Base-by-base conservation (phyloP, 2,329 filamentous ascomycete species). In the Simplicillium aogashimaense region DNA sequence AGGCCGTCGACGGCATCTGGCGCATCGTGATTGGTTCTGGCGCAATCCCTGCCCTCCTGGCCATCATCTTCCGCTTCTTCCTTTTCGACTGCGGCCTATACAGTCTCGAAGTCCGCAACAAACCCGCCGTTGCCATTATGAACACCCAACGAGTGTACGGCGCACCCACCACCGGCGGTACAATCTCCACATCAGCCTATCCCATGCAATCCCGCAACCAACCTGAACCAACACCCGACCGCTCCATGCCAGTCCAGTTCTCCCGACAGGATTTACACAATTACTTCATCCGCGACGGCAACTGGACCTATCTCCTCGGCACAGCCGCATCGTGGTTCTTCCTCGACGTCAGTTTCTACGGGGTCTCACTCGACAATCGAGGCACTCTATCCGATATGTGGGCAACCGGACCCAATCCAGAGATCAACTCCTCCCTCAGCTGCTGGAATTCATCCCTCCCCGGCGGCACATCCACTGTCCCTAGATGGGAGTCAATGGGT, bases 81-180 rank as follows among this genome's bases (percentile, higher is more conserved):
- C 71, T 83, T 33, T 79, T 77, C 30, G 79, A 83, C 53, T 78
- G 74, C 41, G 78, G 78, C 4, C 65, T 81, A 28, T 83, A 79
- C 56, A 72, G 74, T 9, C 68, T 81, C 20, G 78, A 83, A 48
- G 76, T 83, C 46, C 76, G 76, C 46, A 71, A 74, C 50, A 76
- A 80, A 48, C 71, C 76, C 0, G 66, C 68, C 6, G 67, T 72
- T 34, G 76, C 76, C 10, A 66, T 79, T 29, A 65, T 72, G 44
- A 74, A 81, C 36, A 78, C 76, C 1, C 74, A 77, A 36, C 64
- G 70, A 13, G 66, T 79, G 5, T 80, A 80, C 47, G 71, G 69
- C 17, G 64, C 64, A 1, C 60, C 38, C 38, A 36, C 37, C 36
- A 25, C 20, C 5, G 20, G 20, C 9, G 48, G 6, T 28, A 51